A percentile compares a stretch with the other conserved stretches of the same genome.
phyloP scores from a whole-genome alignment of 208 protist species.

The Trypanosoma rangeli region DNA sequence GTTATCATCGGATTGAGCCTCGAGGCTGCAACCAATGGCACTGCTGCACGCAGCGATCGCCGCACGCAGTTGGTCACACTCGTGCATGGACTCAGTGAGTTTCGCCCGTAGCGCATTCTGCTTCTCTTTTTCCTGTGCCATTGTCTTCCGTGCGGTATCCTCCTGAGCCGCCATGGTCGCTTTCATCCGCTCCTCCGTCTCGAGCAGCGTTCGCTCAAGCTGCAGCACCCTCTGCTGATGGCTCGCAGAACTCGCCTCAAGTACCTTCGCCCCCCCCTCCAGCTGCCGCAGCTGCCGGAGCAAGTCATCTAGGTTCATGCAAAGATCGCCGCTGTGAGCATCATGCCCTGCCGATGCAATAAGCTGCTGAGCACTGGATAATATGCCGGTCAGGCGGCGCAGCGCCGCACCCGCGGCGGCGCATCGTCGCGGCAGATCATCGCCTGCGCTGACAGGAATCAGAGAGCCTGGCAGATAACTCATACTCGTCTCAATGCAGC shows the following conservation, averaged over 20 bases:
- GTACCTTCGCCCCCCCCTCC: neutral
- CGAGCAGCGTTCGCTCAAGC: conserved; percentile 3
- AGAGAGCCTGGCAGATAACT: neutral
- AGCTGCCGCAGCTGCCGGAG: neutral
- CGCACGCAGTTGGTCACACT: conserved; percentile 11
- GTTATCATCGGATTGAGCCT: neutral
- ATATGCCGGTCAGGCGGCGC: neutral
- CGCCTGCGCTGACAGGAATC: neutral
- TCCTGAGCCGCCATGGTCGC: neutral
- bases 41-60: conserved; percentile 1
- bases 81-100: conserved; percentile 1
- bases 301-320: conserved; percentile 10
- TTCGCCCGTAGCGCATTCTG: conserved; percentile 3
- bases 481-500: conserved; percentile 10
- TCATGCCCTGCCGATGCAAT: conserved; percentile 4
- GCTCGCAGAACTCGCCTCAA: conserved; percentile 9
- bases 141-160: neutral
- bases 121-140: conserved; percentile 1
- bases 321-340: conserved; percentile 13
- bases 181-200: conserved; percentile 4
- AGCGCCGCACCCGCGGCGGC: conserved; percentile 7
- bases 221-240: conserved; percentile 1
- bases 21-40: conserved; percentile 6
- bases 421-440: conserved; percentile 10
- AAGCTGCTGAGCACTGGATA: neutral